Evolutionary conservation across 148 eudicot species (phyloP).

Genomic region (Hydrangea macrophylla): DNA sequence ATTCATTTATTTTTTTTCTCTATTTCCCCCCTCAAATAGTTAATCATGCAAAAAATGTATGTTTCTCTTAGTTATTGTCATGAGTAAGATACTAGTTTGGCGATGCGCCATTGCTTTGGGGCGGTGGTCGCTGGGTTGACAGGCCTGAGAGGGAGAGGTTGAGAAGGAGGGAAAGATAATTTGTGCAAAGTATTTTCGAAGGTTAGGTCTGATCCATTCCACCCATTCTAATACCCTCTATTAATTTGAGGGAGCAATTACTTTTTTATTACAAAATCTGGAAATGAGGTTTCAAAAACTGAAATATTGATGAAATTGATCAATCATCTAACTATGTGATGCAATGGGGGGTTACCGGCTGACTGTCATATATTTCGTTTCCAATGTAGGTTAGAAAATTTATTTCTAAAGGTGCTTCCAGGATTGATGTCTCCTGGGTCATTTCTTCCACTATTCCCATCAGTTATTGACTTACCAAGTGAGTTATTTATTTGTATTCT

Average conservation of each 20-base stretch:
- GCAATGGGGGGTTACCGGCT: conserved; percentile 4
- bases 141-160: too few species aligned
- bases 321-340: neutral
- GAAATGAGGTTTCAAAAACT: neutral
- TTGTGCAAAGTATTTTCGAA: too few species aligned
- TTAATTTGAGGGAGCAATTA: too few species aligned
- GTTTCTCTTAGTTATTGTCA: too few species aligned
- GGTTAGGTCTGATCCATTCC: too few species aligned
- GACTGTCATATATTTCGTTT: neutral
- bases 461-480: conserved; percentile 90
- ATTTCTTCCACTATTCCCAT: conserved; percentile 77
- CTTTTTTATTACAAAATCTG: neutral
- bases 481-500: conserved; percentile 25
- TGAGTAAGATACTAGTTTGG: too few species aligned
- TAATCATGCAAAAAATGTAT: neutral
- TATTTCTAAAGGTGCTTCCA: conserved; percentile 66
- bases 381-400: conserved; percentile 63
- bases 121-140: too few species aligned
- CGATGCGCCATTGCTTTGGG: too few species aligned
- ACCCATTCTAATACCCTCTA: too few species aligned
- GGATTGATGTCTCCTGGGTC: conserved; percentile 81
- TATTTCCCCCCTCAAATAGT: neutral
- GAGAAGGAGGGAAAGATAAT: too few species aligned
- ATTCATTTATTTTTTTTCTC: too few species aligned
- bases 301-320: neutral